Evolutionary conservation across 2,329 filamentous ascomycete genomes (phyloP).

Genomic region (Sclerotinia borealis): DNA sequence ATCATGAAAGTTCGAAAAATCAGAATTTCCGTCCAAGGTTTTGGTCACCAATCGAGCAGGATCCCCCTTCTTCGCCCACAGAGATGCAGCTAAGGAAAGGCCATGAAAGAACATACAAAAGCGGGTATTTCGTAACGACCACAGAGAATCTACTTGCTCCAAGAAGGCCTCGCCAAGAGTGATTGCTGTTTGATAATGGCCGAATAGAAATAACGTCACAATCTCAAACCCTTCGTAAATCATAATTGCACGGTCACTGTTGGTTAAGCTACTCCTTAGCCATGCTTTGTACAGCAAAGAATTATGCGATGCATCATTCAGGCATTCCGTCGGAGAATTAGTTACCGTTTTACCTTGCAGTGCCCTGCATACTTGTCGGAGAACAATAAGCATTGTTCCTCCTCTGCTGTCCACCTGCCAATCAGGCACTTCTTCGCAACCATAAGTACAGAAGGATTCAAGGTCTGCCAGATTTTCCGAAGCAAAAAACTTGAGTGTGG

Average conservation of each 20-base stretch:
- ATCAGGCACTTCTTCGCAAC: conserved; percentile 66
- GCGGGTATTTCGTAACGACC: conserved; percentile 54
- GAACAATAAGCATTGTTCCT: conserved; percentile 60
- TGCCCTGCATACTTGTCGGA: conserved; percentile 61
- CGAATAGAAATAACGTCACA: conserved; percentile 56
- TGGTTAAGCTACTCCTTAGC: conserved; percentile 42
- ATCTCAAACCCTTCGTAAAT: conserved; percentile 65
- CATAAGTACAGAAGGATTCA: conserved; percentile 63
- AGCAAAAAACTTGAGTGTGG: conserved; percentile 61
- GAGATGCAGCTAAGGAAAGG: conserved; percentile 47
- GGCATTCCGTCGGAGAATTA: conserved; percentile 43
- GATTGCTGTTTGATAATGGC: conserved; percentile 54
- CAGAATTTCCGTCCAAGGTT: conserved; percentile 36
- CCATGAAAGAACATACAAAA: conserved; percentile 55
- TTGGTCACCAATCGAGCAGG: conserved; percentile 20
- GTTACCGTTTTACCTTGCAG: conserved; percentile 66
- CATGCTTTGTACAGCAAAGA: conserved; percentile 53
- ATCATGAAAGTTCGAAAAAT: conserved; percentile 39
- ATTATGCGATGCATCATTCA: conserved; percentile 64
- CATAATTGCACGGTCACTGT: conserved; percentile 57
- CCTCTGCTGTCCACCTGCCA: conserved; percentile 68
- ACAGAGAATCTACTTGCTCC: conserved; percentile 44
- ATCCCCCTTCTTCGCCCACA: conserved; percentile 33
- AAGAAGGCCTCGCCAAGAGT: conserved; percentile 49
- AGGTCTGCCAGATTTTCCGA: conserved; percentile 64